phyloP scores from a whole-genome alignment of 345 rosid species.

The Fremontodendron californicum region DNA sequence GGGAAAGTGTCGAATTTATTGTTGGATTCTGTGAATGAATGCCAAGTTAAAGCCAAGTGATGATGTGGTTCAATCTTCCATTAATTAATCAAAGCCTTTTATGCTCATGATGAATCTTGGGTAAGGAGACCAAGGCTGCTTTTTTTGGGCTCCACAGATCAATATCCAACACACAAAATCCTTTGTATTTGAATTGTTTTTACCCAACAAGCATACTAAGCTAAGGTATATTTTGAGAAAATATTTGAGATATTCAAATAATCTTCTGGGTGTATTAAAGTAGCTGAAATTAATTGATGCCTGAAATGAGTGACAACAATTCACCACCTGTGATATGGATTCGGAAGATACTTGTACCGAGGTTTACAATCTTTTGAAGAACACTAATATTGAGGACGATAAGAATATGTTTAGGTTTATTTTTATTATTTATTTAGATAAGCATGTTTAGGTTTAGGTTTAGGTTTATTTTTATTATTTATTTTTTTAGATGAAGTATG shows the following conservation, averaged over 20 bases:
- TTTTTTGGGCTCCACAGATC: not conserved
- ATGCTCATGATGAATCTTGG: too few relatives aligned
- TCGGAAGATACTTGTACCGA: constrained; percentile 72
- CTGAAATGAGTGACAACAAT: constrained; percentile 54
- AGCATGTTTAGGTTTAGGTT: too few relatives aligned
- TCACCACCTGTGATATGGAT: constrained; percentile 67
- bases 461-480: too few relatives aligned
- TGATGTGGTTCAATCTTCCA: too few relatives aligned
- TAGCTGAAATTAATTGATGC: not conserved
- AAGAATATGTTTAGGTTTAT: constrained; percentile 98
- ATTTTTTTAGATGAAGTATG: too few relatives aligned
- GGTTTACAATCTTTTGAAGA: constrained; percentile 76
- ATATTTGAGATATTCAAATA: not conserved
- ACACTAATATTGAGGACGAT: constrained; percentile 86
- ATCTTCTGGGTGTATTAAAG: constrained; percentile 2
- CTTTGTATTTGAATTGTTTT: not conserved
- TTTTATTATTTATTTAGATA: too few relatives aligned
- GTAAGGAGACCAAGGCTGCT: not conserved
- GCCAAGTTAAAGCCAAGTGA: too few relatives aligned
- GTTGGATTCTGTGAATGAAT: constrained; percentile 69
- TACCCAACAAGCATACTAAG: not conserved
- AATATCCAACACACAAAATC: not conserved
- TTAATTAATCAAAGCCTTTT: too few relatives aligned
- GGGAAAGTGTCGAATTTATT: constrained; percentile 60
- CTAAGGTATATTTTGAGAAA: not conserved